These are phyloP conservation scores for Knoxia roxburghii DNA, from an alignment of 257 asterid genomes.

Conservation along the genomic window DNA sequence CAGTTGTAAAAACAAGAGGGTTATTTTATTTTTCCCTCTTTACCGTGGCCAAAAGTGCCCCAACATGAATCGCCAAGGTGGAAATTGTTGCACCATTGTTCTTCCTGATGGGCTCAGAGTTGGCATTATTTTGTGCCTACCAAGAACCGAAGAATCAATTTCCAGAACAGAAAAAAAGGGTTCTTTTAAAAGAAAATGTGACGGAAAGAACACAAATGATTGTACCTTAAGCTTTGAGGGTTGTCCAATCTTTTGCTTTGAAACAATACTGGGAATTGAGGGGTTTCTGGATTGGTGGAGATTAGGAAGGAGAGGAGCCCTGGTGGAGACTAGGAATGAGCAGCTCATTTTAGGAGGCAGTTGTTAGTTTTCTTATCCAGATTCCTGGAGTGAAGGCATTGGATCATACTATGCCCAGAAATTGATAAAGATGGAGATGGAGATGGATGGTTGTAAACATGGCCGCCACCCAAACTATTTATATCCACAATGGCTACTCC, in stretches of 20 bases:
- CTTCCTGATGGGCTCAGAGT: constrained; percentile 20
- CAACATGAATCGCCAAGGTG: constrained; percentile 52
- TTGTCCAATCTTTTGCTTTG: constrained; percentile 9
- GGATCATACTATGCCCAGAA: constrained; percentile 18
- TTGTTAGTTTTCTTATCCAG: constrained; percentile 31
- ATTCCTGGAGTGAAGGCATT: background rate
- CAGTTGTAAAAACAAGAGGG: background rate
- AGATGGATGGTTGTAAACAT: background rate
- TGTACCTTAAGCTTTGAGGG: constrained; percentile 11
- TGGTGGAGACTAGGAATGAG: constrained; percentile 42
- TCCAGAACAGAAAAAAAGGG: too few species aligned
- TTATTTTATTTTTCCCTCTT: constrained; percentile 17
- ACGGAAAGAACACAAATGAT: background rate
- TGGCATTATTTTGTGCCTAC: constrained; percentile 26
- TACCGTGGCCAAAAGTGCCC: constrained; percentile 56
- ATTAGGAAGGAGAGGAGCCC: constrained; percentile 53
- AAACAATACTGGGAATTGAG: constrained; percentile 29
- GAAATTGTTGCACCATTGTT: constrained; percentile 25
- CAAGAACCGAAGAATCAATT: background rate
- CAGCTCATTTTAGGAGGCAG: constrained; percentile 45
- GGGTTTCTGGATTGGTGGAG: constrained; percentile 22
- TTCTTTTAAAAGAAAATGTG: background rate
- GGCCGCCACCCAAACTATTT: background rate
- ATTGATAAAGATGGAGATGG: background rate
- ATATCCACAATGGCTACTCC: too few species aligned